Evolutionary conservation across 352 stramenopile genomes (phyloP), one percentile per base, ranked within the genome.

Genomic region (Pythium aristosporum): DNA sequence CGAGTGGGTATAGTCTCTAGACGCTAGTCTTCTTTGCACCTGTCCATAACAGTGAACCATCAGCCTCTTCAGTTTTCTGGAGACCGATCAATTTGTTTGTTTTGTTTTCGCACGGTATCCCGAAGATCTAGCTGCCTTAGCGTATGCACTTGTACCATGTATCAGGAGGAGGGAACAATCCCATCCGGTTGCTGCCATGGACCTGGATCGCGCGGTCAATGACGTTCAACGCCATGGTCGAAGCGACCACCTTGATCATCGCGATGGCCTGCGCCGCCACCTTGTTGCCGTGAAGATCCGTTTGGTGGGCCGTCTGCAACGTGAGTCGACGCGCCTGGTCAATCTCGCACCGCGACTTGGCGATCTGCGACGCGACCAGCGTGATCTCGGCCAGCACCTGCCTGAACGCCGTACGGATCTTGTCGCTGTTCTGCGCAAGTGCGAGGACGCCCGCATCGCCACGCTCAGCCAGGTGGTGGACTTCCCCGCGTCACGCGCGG

Each of bases 201-300:
- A 93, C 73, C 65, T 93, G 85, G 41, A 98, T 91, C n/a, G 94
- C 92, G 54, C 91, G 86, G 75, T 98, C 96, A 41, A 92, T 80
- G 6, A 99, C 88, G 8, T 73, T 63, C 48, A 83, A 77, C 12
- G 91, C 94, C 69, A 98, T 88, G 50, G 94, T 85, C 3, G 97
- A 96, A 46, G 97, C 96, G 16, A 95, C 82, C 53, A 98, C 92
- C 83, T 99, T 99, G 72, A 99, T 98, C 83, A 98, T 95, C 4
- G 90, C 91, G 58, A 99, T 98, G 30, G 96, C 88, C 65, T 97
- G 84, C 46, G 91, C 80, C 4, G 94, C 95, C 18, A 81, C 79
- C 68, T 94, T 94, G 79, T 92, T 93, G 63, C 87, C 85, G 46
- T 75, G 73, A 20, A 90, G 79, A 52, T 96, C 85, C 73, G 96